Percentiles rank a stretch among this genome's conserved stretches.
phyloP scores from a whole-genome alignment of 164 flowering plant species.

The Vitis labrusca region DNA sequence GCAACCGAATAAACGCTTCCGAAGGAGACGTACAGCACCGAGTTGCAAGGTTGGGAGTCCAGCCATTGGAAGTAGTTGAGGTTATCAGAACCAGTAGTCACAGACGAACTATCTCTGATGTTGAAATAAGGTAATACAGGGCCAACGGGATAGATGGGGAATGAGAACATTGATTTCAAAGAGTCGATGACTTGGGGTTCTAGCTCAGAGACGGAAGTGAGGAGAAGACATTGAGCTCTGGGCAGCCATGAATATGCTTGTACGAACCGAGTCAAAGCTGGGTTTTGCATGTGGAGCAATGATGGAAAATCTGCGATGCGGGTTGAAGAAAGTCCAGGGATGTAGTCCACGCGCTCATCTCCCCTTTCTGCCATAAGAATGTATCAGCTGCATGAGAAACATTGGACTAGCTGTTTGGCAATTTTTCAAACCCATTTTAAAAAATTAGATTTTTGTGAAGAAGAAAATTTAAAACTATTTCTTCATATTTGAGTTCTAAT shows the following conservation, averaged over 20 bases:
- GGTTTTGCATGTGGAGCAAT: slow-evolving; percentile 5
- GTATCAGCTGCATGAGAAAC: too few relatives aligned
- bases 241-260: slow-evolving; percentile 9
- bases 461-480: too few relatives aligned
- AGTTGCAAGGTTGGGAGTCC: slow-evolving; percentile 26
- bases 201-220: slow-evolving; percentile 36
- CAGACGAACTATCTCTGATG: not conserved
- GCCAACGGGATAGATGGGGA: slow-evolving; percentile 40
- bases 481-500: too few relatives aligned
- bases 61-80: slow-evolving; percentile 31
- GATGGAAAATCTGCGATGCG: slow-evolving; percentile 32
- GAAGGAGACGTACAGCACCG: slow-evolving; percentile 42
- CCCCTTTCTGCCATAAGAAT: slow-evolving; percentile 21
- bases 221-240: slow-evolving; percentile 36
- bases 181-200: slow-evolving; percentile 29
- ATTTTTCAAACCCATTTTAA: too few relatives aligned
- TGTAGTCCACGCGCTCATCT: slow-evolving; percentile 31
- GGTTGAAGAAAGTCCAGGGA: slow-evolving; percentile 42
- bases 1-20: slow-evolving; percentile 44
- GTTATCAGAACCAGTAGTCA: not conserved
- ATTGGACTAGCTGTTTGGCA: too few relatives aligned
- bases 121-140: slow-evolving; percentile 30
- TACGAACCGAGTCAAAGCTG: not conserved
- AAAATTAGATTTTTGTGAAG: too few relatives aligned
- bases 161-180: slow-evolving; percentile 17